Evolutionary conservation across 2,329 filamentous ascomycete genomes (phyloP).

Genomic region (Mycogone perniciosa): DNA sequence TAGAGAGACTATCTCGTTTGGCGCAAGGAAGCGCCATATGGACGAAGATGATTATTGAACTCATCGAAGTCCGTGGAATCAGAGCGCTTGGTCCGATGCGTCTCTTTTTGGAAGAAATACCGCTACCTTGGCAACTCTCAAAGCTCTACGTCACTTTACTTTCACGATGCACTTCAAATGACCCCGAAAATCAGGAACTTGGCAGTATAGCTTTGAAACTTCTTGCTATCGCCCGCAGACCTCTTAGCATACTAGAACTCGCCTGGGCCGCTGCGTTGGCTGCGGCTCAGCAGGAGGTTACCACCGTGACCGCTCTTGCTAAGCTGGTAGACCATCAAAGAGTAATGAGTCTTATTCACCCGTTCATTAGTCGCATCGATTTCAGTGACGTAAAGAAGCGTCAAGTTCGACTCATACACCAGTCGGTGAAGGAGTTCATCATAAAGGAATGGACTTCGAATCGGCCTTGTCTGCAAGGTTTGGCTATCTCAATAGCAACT

Average conservation of each 20-base stretch:
- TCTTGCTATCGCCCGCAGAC: conserved; percentile 21
- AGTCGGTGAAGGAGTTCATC: conserved; percentile 3
- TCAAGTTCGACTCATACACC: conserved; percentile 16
- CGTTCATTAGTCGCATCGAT: conserved; percentile 16
- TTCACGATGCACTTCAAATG: conserved; percentile 12
- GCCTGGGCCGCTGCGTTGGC: conserved; percentile 23
- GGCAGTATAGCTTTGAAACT: conserved; percentile 16
- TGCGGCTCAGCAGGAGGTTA: conserved; percentile 10
- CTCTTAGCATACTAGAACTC: conserved; percentile 25
- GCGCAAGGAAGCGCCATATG: conserved; percentile 17
- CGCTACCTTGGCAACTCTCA: neutral
- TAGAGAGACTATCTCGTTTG: conserved; percentile 7
- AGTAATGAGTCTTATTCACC: conserved; percentile 18
- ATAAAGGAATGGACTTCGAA: neutral
- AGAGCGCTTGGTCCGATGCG: neutral
- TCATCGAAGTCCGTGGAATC: conserved; percentile 9
- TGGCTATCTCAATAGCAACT: neutral
- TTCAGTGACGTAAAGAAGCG: conserved; percentile 12
- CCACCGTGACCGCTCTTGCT: conserved; percentile 16
- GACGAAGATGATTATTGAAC: conserved; percentile 14
- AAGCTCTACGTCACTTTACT: conserved; percentile 15
- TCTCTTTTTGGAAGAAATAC: neutral
- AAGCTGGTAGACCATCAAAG: conserved; percentile 21
- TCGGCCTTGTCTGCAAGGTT: neutral
- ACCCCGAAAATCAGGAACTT: neutral